phyloP scores from a whole-genome alignment of 2,329 filamentous ascomycete genomes.

The Aureobasidium pullulans region DNA sequence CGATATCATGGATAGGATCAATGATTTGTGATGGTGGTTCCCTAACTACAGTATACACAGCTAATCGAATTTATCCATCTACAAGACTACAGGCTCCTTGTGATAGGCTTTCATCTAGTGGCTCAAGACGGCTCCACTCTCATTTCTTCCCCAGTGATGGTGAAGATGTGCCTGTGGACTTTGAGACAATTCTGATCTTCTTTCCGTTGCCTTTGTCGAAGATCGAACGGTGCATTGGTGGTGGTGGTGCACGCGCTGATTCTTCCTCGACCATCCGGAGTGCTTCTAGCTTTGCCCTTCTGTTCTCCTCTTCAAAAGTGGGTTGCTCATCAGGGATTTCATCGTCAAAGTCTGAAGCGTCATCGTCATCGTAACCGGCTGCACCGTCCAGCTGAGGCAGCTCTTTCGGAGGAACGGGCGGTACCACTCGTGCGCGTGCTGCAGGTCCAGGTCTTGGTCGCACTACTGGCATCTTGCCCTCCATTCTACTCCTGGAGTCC shows the following conservation, averaged over 20 bases:
- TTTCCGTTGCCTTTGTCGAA: conserved; percentile 12
- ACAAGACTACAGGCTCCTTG: conserved; percentile 44
- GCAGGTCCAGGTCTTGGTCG: conserved; percentile 20
- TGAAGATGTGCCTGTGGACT: conserved; percentile 37
- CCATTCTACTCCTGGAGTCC: conserved; percentile 23
- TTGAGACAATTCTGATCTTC: conserved; percentile 16
- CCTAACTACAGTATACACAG: conserved; percentile 39
- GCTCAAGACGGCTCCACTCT: conserved; percentile 41
- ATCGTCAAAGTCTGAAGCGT: neutral
- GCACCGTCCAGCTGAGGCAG: neutral
- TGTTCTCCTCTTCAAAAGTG: conserved; percentile 26
- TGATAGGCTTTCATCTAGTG: conserved; percentile 50
- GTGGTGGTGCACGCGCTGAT: neutral
- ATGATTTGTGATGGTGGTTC: conserved; percentile 49
- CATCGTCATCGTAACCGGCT: neutral
- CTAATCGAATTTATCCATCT: conserved; percentile 43
- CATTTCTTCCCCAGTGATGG: conserved; percentile 20
- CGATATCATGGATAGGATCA: conserved; percentile 32
- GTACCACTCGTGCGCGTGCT: neutral
- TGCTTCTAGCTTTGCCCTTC: conserved; percentile 28
- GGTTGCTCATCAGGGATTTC: neutral
- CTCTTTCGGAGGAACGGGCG: neutral
- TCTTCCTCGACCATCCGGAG: conserved; percentile 23
- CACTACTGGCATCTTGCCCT: neutral
- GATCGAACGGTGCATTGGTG: conserved; percentile 5